Base-by-base conservation (phyloP, 129 eudicot genomes). In the Ambrosia trifida region DNA sequence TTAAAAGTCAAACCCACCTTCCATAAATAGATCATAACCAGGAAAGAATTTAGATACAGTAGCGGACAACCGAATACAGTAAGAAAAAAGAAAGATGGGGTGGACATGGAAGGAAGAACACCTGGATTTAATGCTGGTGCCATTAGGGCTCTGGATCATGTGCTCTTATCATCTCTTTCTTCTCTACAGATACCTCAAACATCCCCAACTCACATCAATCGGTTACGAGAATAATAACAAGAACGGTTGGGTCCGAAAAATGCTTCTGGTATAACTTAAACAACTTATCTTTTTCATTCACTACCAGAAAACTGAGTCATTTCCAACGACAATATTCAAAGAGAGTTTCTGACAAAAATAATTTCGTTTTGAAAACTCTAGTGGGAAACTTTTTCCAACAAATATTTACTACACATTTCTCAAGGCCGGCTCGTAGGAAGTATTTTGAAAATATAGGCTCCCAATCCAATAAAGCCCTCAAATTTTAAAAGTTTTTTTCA, bases 171-270 rank as follows among this genome's bases (percentile, higher is more conserved):
- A 92, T 78, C 84, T 92, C 57, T 76, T 81, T 47, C 89, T 89
- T 65, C 87, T 92, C 68, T 81, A 81, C 76, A 81, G 82, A 78
- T 86, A 77, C 82, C 78, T 82, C 49, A 80, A 66, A 12, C 51
- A 31, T 11, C 89, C 91, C 7, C 24, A 79, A 24, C 47, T 76
- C 24, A 92, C 95, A 0, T 79, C 83, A 13, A 52, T 86, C 56
- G 96, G 96, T 60, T 85, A 57, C 40, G 95, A 92, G 46, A 85
- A 92, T 19, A 79, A 92, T 59, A 73, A 80, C 86, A 82, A 79
- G 65, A 79, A 69, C 61, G 87, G 79, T 5, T 89, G 98, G 98
- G 95, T 93, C 32, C 76, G 73, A 71, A 83, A 83, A 79, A 79
- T 82, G 88, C 78, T 82, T 72, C 71, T 70, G 90, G 88, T 89